phyloP scores from a whole-genome alignment of 164 flowering plant species.

The Vitis labrusca region DNA sequence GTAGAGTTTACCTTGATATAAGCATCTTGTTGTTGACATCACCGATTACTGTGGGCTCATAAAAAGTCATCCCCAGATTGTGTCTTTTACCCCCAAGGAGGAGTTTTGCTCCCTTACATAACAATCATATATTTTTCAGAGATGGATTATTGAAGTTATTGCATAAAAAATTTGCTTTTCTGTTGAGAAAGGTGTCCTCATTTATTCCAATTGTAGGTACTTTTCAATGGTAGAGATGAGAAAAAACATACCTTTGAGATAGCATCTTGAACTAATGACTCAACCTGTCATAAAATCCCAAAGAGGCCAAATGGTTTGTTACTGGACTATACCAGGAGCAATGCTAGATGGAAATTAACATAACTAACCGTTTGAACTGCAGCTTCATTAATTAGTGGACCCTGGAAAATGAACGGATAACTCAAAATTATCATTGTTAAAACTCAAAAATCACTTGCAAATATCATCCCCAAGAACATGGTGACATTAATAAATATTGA shows the following conservation, averaged over 20 bases:
- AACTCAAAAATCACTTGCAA: not conserved
- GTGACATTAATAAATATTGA: too few relatives aligned
- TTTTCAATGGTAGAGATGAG: constrained; percentile 1
- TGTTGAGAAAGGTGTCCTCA: too few relatives aligned
- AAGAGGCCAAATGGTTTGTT: not conserved
- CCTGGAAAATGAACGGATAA: constrained; percentile 42
- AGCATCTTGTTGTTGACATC: constrained; percentile 77
- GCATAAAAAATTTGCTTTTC: too few relatives aligned
- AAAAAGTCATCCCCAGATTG: constrained; percentile 88
- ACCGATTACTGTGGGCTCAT: constrained; percentile 85
- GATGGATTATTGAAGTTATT: too few relatives aligned
- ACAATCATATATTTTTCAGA: too few relatives aligned
- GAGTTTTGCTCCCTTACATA: constrained; percentile 80
- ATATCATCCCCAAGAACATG: too few relatives aligned
- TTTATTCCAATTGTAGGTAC: too few relatives aligned
- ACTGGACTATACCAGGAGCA: not conserved
- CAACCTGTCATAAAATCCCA: constrained; percentile 55
- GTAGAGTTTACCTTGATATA: constrained; percentile 56
- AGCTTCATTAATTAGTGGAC: constrained; percentile 94
- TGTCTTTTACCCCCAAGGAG: constrained; percentile 87
- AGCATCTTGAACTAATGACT: constrained; percentile 81
- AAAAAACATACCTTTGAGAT: constrained; percentile 64
- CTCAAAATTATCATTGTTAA: not conserved
- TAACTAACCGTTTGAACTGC: constrained; percentile 79
- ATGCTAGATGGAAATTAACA: not conserved